A percentile compares a stretch with the other conserved stretches of the same genome.
Conservation (phyloP, 176 grass and related monocot species). For the Cymbopogon citratus region DNA sequence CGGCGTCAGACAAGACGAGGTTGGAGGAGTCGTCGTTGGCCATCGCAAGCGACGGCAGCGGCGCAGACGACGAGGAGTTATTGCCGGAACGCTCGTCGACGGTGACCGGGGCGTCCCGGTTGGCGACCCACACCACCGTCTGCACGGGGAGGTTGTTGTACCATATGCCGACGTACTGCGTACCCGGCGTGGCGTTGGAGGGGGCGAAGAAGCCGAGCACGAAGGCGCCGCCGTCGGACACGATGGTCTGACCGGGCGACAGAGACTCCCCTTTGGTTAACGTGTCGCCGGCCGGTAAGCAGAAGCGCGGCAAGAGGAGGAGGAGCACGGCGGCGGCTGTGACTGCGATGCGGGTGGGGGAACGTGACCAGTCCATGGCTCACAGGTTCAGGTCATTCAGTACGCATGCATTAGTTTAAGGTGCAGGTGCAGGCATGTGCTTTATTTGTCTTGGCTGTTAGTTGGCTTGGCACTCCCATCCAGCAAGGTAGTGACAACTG, state of each 20-base stretch:
- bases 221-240: slow-evolving; percentile 17
- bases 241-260: neutral
- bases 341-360: neutral
- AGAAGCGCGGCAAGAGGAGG: neutral
- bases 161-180: slow-evolving; percentile 35
- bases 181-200: neutral
- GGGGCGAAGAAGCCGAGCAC: slow-evolving; percentile 34
- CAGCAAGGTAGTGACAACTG: neutral
- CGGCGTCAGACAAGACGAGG: slow-evolving; percentile 11
- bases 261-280: slow-evolving; percentile 13
- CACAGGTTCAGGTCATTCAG: neutral
- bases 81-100: neutral
- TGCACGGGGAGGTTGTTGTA: slow-evolving; percentile 5
- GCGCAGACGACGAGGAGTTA: neutral
- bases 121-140: slow-evolving; percentile 30
- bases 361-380: slow-evolving; percentile 14
- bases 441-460: neutral
- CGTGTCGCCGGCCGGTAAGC: slow-evolving; percentile 10
- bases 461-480: neutral
- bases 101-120: neutral
- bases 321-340: neutral
- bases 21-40: neutral
- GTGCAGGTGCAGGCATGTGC: neutral
- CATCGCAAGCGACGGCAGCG: neutral
- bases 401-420: neutral